phyloP scores from a whole-genome alignment of 2,329 filamentous ascomycete species.

The Chrysosporium queenslandicum region DNA sequence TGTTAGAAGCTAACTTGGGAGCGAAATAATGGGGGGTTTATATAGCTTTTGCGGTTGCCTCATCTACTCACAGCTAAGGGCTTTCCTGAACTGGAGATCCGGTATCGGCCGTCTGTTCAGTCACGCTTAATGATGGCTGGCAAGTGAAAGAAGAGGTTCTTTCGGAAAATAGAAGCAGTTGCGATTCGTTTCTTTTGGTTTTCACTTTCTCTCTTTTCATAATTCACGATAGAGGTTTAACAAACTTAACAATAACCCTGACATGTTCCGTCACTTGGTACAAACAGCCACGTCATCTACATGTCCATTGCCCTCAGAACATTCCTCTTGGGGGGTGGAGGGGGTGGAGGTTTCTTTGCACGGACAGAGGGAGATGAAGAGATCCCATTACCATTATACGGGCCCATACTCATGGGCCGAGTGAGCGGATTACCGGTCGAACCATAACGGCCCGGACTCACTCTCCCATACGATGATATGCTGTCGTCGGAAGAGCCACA shows the following conservation, averaged over 20 bases:
- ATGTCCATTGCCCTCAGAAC: conserved; percentile 21
- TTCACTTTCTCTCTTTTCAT: too few species aligned
- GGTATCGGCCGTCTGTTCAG: neutral
- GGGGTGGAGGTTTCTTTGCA: conserved; percentile 56
- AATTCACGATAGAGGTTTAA: too few species aligned
- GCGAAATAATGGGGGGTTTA: neutral
- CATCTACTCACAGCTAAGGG: neutral
- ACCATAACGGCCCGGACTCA: conserved; percentile 39
- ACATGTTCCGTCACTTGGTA: neutral
- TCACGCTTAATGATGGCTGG: neutral
- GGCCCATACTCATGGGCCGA: conserved; percentile 40
- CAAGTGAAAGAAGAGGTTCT: neutral
- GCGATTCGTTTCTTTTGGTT: too few species aligned
- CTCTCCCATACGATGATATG: conserved; percentile 36
- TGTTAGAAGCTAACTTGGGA: neutral
- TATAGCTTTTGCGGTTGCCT: neutral
- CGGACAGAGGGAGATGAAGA: conserved; percentile 36
- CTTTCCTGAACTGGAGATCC: neutral
- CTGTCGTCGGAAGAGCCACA: conserved; percentile 42
- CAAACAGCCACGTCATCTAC: neutral
- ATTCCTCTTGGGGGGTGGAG: conserved; percentile 53
- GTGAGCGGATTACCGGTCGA: conserved; percentile 39
- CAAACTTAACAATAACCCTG: neutral
- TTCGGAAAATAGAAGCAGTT: neutral
- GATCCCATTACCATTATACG: conserved; percentile 26